Base-by-base conservation (phyloP, 2,329 filamentous ascomycete species). In the Clathrospora elynae region DNA sequence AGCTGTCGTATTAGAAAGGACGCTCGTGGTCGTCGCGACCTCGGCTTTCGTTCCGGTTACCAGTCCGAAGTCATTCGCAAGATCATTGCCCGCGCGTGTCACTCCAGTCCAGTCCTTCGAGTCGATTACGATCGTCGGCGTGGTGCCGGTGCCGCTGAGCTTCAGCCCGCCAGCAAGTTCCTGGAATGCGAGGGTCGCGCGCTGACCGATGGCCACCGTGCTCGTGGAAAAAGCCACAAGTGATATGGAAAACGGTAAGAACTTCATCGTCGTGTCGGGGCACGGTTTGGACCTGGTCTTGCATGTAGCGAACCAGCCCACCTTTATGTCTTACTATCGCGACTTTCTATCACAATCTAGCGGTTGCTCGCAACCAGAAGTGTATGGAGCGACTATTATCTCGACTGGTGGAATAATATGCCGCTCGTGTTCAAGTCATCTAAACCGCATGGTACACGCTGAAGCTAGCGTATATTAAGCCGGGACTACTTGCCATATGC, bases 31-130 rank as follows among this genome's bases (percentile, higher is more conserved):
- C 12, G 48, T 53, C 6, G 34, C 42, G 8, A 55, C 45, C 34
- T 51, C 81, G 42, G 82, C 78, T 61, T 85, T 85, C 3, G 68
- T 77, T 8, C 84, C 83, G 1, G 82, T 85, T 2, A 87, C 82
- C 9, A 81, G 78, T 5, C 83, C 83, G 68, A 88, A 85, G 64
- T 88, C 85, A 3, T 72, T 63, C 0, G 83, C 81, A 8, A 88
- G 74, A 61, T 87, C 84, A 19, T 80, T 77, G 0, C 81, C 84
- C 4, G 82, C 82, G 13, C 84, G 78, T 36, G 85, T 75, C 1
- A 87, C 84, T 33, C 83, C 84, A 71, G 80, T 80, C 72, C 79
- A 84, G 45, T 87, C 84, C 26, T 60, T 60, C 13, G 44, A 35
- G 29, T 62, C 60, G 22, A 65, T 61, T 6, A 61, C 42, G 5